Base-by-base conservation (phyloP, 2,329 filamentous ascomycete genomes). In the Alternaria ventricosa region DNA sequence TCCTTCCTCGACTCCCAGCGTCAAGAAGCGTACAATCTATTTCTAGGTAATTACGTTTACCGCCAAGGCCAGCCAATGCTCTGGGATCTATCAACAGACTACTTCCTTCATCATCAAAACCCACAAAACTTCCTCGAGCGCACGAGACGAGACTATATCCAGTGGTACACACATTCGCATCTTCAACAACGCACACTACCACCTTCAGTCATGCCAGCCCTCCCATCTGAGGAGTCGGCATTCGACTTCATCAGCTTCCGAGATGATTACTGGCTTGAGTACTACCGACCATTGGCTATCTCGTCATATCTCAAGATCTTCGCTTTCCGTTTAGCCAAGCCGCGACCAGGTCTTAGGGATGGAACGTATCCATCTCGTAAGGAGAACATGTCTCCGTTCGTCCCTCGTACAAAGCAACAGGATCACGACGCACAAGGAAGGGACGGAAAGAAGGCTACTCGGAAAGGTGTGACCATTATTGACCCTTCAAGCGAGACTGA, bases 211-310 rank as follows among this genome's bases (percentile, higher is more conserved):
- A 78, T 78, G 27, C 55, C 85, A 84, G 65, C 83, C 83, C 7
- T 65, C 5, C 63, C 64, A 28, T 67, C 58, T 4, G 55, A 60
- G 6, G 66, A 71, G 13, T 57, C 68, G 13, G 59, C 63, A 10
- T 68, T 70, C 43, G 75, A 63, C 10, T 73, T 72, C 13, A 81
- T 91, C 4, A 82, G 85, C 4, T 88, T 87, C 63, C 93, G 93
- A 64, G 95, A 98, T 75, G 94, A 98, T 79, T 99, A 97, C 80
- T 99, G 96, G 96, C 85, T 96, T 8, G 96, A 99, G 78, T 98
- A 97, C 79, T 99, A 99, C 77, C 89, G 94, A 13, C 96, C 96
- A 0, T 86, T 92, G 8, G 92, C 92, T 0, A 82, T 98, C 1
- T 97, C 96, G 0, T 96, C 93, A 0, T 93, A 98, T 69, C 87